Conservation (phyloP, 2,329 filamentous ascomycete genomes). For the Coleophoma cylindrospora region DNA sequence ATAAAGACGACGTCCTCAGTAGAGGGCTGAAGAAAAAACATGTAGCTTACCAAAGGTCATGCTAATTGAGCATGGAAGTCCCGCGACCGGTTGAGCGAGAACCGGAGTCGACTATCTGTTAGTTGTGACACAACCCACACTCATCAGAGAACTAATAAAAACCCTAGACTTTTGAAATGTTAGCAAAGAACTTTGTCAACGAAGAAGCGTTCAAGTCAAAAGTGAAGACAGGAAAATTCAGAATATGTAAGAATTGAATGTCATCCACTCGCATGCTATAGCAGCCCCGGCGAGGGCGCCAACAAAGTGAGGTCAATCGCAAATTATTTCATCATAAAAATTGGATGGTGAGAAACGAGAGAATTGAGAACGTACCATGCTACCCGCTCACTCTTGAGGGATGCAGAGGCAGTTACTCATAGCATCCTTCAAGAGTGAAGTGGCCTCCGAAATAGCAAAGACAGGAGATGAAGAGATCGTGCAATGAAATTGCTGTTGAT, state of each 20-base stretch:
- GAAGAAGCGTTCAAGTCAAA: too few species aligned
- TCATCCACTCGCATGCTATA: slow-evolving; percentile 74
- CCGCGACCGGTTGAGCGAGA: too few species aligned
- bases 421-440: background rate
- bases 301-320: slow-evolving; percentile 86
- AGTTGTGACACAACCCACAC: too few species aligned
- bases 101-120: too few species aligned
- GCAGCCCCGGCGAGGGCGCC: slow-evolving; percentile 89
- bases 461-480: too few species aligned
- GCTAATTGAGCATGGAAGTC: too few species aligned
- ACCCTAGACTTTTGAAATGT: slow-evolving; percentile 7
- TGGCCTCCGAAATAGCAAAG: background rate
- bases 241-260: slow-evolving; percentile 99
- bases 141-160: too few species aligned
- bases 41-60: slow-evolving; percentile 9
- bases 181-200: slow-evolving; percentile 4
- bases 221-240: slow-evolving; percentile 46
- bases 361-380: background rate
- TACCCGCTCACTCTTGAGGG: background rate
- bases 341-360: slow-evolving; percentile 8
- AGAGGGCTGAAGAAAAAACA: background rate
- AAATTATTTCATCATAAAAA: slow-evolving; percentile 94
- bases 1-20: slow-evolving; percentile 13
- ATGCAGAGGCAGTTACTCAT: background rate
- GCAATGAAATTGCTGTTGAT: too few species aligned